These are phyloP conservation scores for Blastobotrys mokoenaii DNA, from an alignment of 805 yeast genomes.

Conservation along the genomic window DNA sequence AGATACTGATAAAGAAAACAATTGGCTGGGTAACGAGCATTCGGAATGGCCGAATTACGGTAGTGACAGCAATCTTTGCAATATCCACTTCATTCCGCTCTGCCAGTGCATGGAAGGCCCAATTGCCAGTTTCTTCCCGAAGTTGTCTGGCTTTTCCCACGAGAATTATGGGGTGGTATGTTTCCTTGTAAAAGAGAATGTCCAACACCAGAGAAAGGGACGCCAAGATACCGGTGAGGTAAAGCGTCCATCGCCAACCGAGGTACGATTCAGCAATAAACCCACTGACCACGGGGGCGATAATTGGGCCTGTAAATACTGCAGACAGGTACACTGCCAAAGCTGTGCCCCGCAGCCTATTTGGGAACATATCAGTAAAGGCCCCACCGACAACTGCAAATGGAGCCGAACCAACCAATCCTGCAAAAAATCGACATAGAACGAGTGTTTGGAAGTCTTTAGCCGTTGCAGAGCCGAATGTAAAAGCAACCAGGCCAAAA, in stretches of 20 bases:
- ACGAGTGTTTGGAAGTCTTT: constrained; percentile 64
- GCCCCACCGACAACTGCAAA: constrained; percentile 75
- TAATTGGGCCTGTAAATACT: constrained; percentile 68
- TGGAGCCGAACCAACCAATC: constrained; percentile 71
- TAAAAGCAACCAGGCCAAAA: constrained; percentile 45
- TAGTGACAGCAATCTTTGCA: constrained; percentile 51
- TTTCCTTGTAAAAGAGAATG: constrained; percentile 47
- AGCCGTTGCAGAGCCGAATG: constrained; percentile 63
- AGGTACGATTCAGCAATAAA: constrained; percentile 49
- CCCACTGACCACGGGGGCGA: constrained; percentile 71
- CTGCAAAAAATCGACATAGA: constrained; percentile 68
- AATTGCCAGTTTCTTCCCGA: constrained; percentile 64
- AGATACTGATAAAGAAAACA: constrained; percentile 54
- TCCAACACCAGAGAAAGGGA: constrained; percentile 33
- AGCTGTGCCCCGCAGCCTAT: constrained; percentile 58
- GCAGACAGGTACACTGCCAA: constrained; percentile 60
- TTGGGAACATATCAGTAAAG: constrained; percentile 67
- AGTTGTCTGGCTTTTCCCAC: constrained; percentile 54
- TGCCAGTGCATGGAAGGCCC: constrained; percentile 74
- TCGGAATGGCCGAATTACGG: constrained; percentile 54
- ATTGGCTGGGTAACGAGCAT: constrained; percentile 68
- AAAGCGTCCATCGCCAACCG: constrained; percentile 83
- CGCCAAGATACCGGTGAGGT: constrained; percentile 56
- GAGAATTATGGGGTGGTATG: constrained; percentile 61
- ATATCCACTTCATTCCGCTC: constrained; percentile 52